Percentiles rank a stretch among this genome's conserved stretches.
Evolutionary conservation across 2,329 filamentous ascomycete genomes (phyloP).

Genomic region (Graphium sp.): DNA sequence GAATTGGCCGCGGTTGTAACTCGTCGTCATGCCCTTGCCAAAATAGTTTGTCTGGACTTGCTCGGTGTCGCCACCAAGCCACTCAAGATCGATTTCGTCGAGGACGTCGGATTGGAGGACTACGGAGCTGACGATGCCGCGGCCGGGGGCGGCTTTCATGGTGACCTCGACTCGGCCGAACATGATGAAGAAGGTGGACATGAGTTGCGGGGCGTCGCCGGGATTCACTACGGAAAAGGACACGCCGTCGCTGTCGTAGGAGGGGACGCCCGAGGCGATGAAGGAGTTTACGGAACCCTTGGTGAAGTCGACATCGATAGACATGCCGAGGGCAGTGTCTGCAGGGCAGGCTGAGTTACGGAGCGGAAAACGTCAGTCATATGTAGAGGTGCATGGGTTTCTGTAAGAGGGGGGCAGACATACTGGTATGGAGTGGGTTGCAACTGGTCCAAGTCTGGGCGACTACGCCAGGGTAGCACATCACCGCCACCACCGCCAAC

Average conservation of each 20-base stretch:
- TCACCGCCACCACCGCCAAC: conserved; percentile 8
- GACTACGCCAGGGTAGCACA: conserved; percentile 10
- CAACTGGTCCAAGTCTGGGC: conserved; percentile 23
- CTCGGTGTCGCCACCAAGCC: conserved; percentile 60
- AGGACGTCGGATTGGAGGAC: conserved; percentile 82
- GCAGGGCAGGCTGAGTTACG: conserved; percentile 42
- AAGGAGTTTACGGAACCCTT: conserved; percentile 67
- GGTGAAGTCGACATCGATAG: conserved; percentile 73
- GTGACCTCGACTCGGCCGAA: conserved; percentile 81
- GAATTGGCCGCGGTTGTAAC: conserved; percentile 78
- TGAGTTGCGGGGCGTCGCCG: conserved; percentile 74
- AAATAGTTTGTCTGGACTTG: conserved; percentile 98
- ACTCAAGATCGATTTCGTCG: conserved; percentile 96
- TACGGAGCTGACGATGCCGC: conserved; percentile 82
- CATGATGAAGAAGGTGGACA: conserved; percentile 97
- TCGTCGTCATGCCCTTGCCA: conserved; percentile 70
- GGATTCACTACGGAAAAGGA: conserved; percentile 62
- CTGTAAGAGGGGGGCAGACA: background rate
- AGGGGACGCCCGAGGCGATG: conserved; percentile 48
- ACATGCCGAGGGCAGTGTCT: conserved; percentile 65
- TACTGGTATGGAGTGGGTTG: conserved; percentile 16
- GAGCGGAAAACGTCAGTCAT: background rate
- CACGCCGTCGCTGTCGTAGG: conserved; percentile 58
- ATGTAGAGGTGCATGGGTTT: background rate
- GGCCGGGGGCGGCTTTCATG: conserved; percentile 73